These are phyloP conservation scores for Globisporangium viniferum DNA, from an alignment of 352 stramenopile genomes.

Conservation along the genomic window DNA sequence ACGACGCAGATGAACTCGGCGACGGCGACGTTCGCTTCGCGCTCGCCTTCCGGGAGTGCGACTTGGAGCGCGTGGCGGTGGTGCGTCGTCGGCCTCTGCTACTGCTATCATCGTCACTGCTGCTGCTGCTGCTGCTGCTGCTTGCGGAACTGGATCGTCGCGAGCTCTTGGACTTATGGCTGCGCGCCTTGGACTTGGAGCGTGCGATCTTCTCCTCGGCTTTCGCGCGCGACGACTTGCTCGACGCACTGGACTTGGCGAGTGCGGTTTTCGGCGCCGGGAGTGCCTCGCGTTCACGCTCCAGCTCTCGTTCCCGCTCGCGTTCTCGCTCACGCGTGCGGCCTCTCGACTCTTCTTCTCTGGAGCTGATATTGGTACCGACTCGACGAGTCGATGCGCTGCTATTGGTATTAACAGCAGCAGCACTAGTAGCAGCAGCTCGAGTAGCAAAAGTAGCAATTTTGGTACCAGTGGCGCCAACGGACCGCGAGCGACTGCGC, in stretches of 20 bases:
- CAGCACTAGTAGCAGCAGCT: not conserved
- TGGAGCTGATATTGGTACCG: not conserved
- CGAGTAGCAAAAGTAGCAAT: not conserved
- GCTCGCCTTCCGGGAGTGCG: conserved; percentile 16
- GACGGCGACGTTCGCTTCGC: conserved; percentile 24
- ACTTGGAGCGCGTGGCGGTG: conserved; percentile 7
- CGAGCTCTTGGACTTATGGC: conserved; percentile 13
- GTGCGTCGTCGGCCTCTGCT: not conserved
- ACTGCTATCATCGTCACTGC: not conserved
- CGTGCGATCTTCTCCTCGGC: conserved; percentile 27
- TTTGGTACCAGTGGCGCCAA: not conserved
- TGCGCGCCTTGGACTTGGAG: conserved; percentile 38
- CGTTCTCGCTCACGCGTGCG: not conserved
- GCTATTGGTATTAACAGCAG: not conserved
- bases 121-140: too few relatives aligned
- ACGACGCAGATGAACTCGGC: conserved; percentile 1
- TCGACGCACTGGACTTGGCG: not conserved
- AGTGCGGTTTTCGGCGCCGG: conserved; percentile 11
- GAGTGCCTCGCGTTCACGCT: conserved; percentile 9
- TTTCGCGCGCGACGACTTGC: conserved; percentile 1
- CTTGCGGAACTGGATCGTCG: not conserved
- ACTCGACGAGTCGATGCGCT: not conserved
- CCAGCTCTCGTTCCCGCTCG: conserved; percentile 6
- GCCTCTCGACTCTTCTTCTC: not conserved
- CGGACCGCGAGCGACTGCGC: conserved; percentile 29